Conservation (phyloP, 208 protist species). For the Trypanosoma avium region DNA sequence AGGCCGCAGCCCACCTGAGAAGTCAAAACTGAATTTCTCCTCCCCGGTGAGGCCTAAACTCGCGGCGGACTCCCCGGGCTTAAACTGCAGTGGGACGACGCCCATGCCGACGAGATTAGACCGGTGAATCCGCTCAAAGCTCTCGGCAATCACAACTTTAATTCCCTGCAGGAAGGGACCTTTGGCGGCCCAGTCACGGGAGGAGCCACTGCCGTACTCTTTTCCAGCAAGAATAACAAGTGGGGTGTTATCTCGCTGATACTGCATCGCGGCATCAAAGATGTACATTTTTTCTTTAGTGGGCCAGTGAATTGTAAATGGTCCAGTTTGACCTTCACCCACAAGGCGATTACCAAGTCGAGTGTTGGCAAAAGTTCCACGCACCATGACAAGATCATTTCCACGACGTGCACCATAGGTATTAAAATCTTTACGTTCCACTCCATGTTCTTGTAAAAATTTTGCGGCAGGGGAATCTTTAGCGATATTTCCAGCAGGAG, state of each 20-base stretch:
- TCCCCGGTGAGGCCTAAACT: slow-evolving; percentile 91
- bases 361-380: slow-evolving; percentile 96
- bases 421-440: slow-evolving; percentile 95
- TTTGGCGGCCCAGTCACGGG: slow-evolving; percentile 97
- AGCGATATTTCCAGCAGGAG: slow-evolving; percentile 94
- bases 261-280: slow-evolving; percentile 94
- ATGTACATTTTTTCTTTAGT: slow-evolving; percentile 92
- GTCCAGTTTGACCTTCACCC: slow-evolving; percentile 88
- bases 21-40: slow-evolving; percentile 90
- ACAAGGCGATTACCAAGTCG: slow-evolving; percentile 92
- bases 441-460: slow-evolving; percentile 73
- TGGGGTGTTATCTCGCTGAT: slow-evolving; percentile 62
- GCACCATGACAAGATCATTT: slow-evolving; percentile 96
- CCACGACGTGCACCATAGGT: slow-evolving; percentile 95
- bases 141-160: slow-evolving; percentile 92
- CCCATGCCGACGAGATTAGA: slow-evolving; percentile 96
- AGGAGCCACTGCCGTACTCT: slow-evolving; percentile 95
- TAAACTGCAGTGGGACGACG: slow-evolving; percentile 96
- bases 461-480: slow-evolving; percentile 92
- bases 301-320: slow-evolving; percentile 92
- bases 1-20: slow-evolving; percentile 78
- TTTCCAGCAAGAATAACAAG: slow-evolving; percentile 94
- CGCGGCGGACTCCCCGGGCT: slow-evolving; percentile 78
- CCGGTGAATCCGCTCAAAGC: slow-evolving; percentile 95
- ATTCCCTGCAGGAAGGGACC: slow-evolving; percentile 94